Percentiles rank a stretch among this genome's conserved stretches.
These are phyloP conservation scores for Ophiosphaerella narmari DNA, from an alignment of 2,329 filamentous ascomycete genomes.

Conservation along the genomic window DNA sequence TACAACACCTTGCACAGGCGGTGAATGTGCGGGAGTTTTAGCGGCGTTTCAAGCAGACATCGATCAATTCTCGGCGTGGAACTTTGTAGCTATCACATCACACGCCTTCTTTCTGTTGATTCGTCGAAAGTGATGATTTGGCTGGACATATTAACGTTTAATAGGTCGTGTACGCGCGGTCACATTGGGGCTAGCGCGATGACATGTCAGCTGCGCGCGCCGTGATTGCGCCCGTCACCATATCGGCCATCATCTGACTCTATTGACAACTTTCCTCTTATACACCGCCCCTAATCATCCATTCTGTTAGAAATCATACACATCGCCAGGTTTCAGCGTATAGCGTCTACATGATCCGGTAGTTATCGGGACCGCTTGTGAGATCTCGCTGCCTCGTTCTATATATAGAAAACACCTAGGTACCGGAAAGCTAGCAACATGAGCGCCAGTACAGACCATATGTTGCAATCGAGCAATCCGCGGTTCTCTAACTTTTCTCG, in stretches of 20 bases:
- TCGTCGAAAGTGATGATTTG: neutral
- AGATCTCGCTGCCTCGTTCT: no score
- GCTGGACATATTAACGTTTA: no score
- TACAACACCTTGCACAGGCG: neutral
- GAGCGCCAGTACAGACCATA: neutral
- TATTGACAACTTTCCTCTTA: neutral
- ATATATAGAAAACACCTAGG: neutral
- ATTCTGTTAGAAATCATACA: neutral
- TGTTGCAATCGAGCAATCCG: neutral
- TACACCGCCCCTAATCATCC: neutral
- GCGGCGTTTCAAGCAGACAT: no score
- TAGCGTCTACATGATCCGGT: no score
- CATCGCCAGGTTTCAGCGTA: no score
- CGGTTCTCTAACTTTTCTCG: conserved; percentile 15
- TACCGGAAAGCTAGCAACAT: neutral
- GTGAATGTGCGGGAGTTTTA: no score
- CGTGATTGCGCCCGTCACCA: neutral
- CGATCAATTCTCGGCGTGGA: no score
- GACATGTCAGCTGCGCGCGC: conserved; percentile 5
- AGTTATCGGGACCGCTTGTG: no score
- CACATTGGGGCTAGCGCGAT: neutral
- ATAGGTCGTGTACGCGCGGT: neutral
- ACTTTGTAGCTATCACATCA: no score
- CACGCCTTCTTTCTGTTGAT: no score
- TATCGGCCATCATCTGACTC: neutral